Percentiles rank a stretch among this genome's conserved stretches.
Evolutionary conservation across 2,329 filamentous ascomycete genomes (phyloP).

Genomic region (Trichoderma breve): DNA sequence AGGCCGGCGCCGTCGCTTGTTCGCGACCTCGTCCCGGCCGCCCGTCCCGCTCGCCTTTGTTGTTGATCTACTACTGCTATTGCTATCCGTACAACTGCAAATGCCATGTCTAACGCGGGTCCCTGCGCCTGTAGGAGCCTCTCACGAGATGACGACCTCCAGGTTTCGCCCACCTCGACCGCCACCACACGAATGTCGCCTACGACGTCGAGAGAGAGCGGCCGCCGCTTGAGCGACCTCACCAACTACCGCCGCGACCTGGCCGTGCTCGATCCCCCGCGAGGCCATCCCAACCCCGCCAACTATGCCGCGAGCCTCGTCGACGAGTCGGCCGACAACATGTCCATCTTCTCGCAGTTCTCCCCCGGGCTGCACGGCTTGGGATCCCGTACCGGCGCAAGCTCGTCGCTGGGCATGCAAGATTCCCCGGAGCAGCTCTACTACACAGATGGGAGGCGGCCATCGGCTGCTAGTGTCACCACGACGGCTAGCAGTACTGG

Average conservation of each 20-base stretch:
- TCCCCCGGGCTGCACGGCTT: constrained; percentile 65
- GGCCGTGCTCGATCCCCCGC: constrained; percentile 63
- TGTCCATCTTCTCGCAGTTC: constrained; percentile 61
- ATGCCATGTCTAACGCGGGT: constrained; percentile 19
- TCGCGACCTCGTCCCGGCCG: constrained; percentile 12
- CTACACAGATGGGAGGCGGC: constrained; percentile 71
- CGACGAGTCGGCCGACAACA: constrained; percentile 72
- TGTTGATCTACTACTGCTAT: constrained; percentile 1
- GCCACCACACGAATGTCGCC: constrained; percentile 48
- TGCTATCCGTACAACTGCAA: not conserved
- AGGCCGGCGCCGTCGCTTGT: constrained; percentile 21
- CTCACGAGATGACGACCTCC: constrained; percentile 37
- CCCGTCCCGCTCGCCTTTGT: constrained; percentile 1
- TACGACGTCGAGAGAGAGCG: constrained; percentile 42
- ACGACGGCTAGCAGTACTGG: constrained; percentile 82
- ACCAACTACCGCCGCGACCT: constrained; percentile 71
- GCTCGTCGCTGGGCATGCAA: constrained; percentile 39
- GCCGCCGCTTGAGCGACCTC: constrained; percentile 60
- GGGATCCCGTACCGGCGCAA: constrained; percentile 30
- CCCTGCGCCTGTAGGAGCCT: constrained; percentile 25
- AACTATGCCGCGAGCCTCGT: constrained; percentile 61
- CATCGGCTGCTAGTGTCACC: constrained; percentile 78
- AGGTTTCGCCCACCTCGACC: constrained; percentile 50
- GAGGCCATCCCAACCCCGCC: constrained; percentile 55
- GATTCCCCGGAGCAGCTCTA: constrained; percentile 62